Percentiles rank a stretch among this genome's conserved stretches.
Conservation (phyloP, 1,139 yeast species). For the Kazachstania sp. region DNA sequence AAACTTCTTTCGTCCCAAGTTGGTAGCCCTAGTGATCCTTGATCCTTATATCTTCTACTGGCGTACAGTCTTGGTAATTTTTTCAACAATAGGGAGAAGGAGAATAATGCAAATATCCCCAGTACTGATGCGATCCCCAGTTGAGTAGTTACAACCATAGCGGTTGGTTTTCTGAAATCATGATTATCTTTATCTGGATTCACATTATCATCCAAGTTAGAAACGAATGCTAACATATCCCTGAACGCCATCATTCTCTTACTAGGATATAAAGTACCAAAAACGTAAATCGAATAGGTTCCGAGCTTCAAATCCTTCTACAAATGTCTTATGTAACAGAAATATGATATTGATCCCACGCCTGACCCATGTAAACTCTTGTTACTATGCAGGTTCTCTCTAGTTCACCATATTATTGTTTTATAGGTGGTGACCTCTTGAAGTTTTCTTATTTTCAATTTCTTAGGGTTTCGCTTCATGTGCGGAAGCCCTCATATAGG, state of each 20-base stretch:
- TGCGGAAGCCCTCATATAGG: no score
- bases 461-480: no score
- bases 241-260: not conserved
- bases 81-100: conserved; percentile 56
- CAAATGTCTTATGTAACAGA: no score
- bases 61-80: conserved; percentile 69
- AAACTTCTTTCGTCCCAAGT: conserved; percentile 44
- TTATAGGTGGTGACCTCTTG: no score
- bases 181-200: conserved; percentile 13
- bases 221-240: not conserved
- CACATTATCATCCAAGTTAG: not conserved
- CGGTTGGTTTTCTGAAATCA: conserved; percentile 37
- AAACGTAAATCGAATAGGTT: no score
- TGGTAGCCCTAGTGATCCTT: conserved; percentile 31
- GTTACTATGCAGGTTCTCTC: no score
- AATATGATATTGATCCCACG: no score
- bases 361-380: no score
- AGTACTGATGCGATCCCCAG: conserved; percentile 51
- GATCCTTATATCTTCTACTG: conserved; percentile 36
- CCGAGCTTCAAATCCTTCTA: no score
- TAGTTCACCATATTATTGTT: no score
- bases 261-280: no score
- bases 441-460: no score
- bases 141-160: conserved; percentile 42
- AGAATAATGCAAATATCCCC: conserved; percentile 55